A percentile compares a stretch with the other conserved stretches of the same genome.
Evolutionary conservation across 2,329 filamentous ascomycete genomes (phyloP).

Genomic region (Elsinoe arachidis): DNA sequence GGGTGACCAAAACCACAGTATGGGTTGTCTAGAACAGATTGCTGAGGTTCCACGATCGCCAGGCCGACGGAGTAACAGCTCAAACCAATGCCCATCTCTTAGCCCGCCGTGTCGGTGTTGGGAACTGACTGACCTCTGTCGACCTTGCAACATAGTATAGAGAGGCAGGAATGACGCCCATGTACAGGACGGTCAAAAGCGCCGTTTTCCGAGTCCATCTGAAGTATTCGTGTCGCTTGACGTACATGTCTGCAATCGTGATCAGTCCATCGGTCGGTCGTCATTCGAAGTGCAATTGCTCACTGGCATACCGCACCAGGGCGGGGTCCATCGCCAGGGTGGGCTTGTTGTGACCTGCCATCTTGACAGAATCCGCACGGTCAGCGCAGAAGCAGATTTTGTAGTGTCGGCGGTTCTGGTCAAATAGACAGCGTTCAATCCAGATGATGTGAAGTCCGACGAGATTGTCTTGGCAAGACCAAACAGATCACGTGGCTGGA

Average conservation of each 20-base stretch:
- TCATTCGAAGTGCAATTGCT: conserved; percentile 28
- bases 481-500: neutral
- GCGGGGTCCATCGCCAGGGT: conserved; percentile 46
- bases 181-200: conserved; percentile 68
- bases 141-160: conserved; percentile 65
- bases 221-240: conserved; percentile 89
- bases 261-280: conserved; percentile 14
- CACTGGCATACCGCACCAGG: conserved; percentile 47
- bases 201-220: conserved; percentile 82
- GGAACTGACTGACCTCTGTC: conserved; percentile 66
- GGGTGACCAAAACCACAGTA: neutral
- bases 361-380: conserved; percentile 15
- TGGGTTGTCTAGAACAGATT: neutral
- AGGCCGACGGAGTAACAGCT: neutral
- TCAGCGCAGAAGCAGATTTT: neutral
- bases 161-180: conserved; percentile 60
- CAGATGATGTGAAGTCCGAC: neutral
- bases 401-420: neutral
- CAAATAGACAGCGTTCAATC: neutral
- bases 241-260: conserved; percentile 60
- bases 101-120: neutral
- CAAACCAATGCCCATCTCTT: neutral
- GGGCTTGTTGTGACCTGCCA: conserved; percentile 30
- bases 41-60: neutral
- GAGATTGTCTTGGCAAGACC: neutral